Evolutionary conservation across 495 filamentous ascomycete genomes (phyloP), one percentile per base, ranked within the genome.

Genomic region (Cercophora newfieldiana): DNA sequence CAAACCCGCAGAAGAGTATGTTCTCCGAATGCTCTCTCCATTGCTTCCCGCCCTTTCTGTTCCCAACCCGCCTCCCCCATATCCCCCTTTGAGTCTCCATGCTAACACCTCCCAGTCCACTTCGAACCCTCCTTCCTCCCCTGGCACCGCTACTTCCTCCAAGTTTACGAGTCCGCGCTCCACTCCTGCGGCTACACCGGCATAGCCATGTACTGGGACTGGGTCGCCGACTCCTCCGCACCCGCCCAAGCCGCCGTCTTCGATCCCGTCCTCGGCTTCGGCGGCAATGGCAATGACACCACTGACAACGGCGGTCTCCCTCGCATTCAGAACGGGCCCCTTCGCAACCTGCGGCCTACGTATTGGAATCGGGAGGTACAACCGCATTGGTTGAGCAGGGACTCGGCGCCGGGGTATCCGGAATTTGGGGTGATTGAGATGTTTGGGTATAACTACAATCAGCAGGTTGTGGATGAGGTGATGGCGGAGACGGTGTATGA

Each of bases 181-280:
- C 57, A 22, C 33, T 19, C 18, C 28, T 60, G 57, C 2, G 57
- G 57, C 22, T 60, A 61, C 59, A 49, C 59, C 1, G 59, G 59
- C 4, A 50, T 14, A 18, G 59, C 59, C 22, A 50, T 61, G 59
- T 61, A 61, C 44, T 61, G 59, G 44, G 44, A 61, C 59, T 61
- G 44, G 59, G 59, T 50, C 12, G 44, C 37, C 4, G 59, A 61
- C 59, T 26, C 33, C 16, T 12, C 37, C 21, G 59, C 59, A 7
- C 59, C 59, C 5, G 7, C 59, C 47, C 14, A 61, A 24, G 22
- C 59, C 18, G 25, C 37, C 22, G 59, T 61, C 12, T 61, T 37
- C 33, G 33, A 61, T 24, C 2, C 6, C 47, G 44, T 50, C 33
- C 47, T 44, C 24, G 59, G 59, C 26, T 61, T 61, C 26, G 59